Conservation (phyloP, 164 flowering plant species). For the grape (Vitis vinifera) region ASM3070453v1 NC_081805.1:3747501-3748000, state of each 20-base stretch:
- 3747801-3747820: background rate
- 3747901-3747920: conserved; percentile 59
- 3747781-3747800: background rate
- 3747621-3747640: conserved; percentile 74
- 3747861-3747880: conserved; percentile 70
- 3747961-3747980: too few species aligned
- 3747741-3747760: conserved; percentile 84
- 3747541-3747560: background rate
- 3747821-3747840: background rate
- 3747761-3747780: conserved; percentile 18
- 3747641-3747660: conserved; percentile 77
- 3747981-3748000: too few species aligned
- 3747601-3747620: conserved; percentile 78
- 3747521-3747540: too few species aligned
- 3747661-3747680: conserved; percentile 70
- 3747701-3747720: conserved; percentile 86
- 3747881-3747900: conserved; percentile 86
- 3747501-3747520: too few species aligned
- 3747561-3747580: conserved; percentile 78
- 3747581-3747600: conserved; percentile 77
- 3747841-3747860: conserved; percentile 47
- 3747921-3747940: background rate
- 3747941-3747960: too few species aligned
- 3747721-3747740: conserved; percentile 97
- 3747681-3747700: conserved; percentile 68